phyloP scores from a whole-genome alignment of 1,284 basidiomycete species.

The Rhodofomes roseus region DNA sequence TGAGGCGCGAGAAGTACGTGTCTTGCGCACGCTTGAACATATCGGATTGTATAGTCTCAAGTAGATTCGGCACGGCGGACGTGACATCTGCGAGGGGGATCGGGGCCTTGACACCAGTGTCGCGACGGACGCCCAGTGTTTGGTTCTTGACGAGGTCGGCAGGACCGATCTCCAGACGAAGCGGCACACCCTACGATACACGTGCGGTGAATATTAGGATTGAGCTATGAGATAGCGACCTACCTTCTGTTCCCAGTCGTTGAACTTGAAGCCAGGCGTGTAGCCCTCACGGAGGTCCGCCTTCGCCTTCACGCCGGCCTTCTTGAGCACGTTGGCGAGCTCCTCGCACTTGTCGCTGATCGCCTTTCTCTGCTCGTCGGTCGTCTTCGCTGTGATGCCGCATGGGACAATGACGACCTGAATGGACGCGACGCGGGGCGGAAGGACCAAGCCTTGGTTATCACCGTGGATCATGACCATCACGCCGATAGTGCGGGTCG shows the following conservation, averaged over 20 bases:
- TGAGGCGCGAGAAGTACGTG: slow-evolving; percentile 72
- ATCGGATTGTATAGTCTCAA: slow-evolving; percentile 86
- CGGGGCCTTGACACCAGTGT: slow-evolving; percentile 80
- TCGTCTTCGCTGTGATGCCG: slow-evolving; percentile 83
- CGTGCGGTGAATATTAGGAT: slow-evolving; percentile 1
- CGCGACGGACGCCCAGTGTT: slow-evolving; percentile 85
- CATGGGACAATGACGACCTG: slow-evolving; percentile 94
- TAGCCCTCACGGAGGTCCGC: slow-evolving; percentile 94
- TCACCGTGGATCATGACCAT: slow-evolving; percentile 99
- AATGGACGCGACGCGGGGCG: slow-evolving; percentile 89
- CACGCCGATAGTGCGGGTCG: slow-evolving; percentile 94
- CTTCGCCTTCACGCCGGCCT: slow-evolving; percentile 79
- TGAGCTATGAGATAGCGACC: slow-evolving; percentile 9
- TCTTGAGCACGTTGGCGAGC: slow-evolving; percentile 68
- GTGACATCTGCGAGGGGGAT: slow-evolving; percentile 65
- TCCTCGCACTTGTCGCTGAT: slow-evolving; percentile 81
- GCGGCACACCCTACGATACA: slow-evolving; percentile 79
- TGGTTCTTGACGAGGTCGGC: slow-evolving; percentile 86
- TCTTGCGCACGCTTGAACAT: slow-evolving; percentile 85
- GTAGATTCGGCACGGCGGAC: slow-evolving; percentile 56
- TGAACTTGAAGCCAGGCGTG: slow-evolving; percentile 98
- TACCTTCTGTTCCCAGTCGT: slow-evolving; percentile 98
- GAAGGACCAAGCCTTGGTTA: slow-evolving; percentile 95
- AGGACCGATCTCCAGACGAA: slow-evolving; percentile 96
- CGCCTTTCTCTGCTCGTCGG: slow-evolving; percentile 62